phyloP scores from a whole-genome alignment of 768 basidiomycete genomes.

The Chalciporus sphaerocephalus region DNA sequence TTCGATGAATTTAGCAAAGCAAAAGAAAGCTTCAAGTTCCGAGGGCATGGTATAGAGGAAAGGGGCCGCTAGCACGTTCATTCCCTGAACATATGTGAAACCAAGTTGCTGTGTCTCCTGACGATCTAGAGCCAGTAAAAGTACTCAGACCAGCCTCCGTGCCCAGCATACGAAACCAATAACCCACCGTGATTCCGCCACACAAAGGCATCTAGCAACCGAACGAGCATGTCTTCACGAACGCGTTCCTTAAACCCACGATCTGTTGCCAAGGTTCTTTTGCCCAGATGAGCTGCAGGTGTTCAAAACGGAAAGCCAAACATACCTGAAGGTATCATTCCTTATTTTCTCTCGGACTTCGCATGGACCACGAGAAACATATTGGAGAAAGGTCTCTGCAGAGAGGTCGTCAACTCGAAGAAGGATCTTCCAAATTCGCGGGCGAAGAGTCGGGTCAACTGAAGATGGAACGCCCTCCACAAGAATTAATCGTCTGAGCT shows the following conservation, averaged over 20 bases:
- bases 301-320: constrained; percentile 1
- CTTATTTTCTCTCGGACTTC: constrained; percentile 88
- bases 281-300: constrained; percentile 1
- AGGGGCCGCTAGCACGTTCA: constrained; percentile 98
- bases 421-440: constrained; percentile 92
- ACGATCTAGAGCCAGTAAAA: constrained; percentile 45
- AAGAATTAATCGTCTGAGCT: constrained; percentile 80
- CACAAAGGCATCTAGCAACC: constrained; percentile 95
- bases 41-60: constrained; percentile 97
- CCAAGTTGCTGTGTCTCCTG: constrained; percentile 75
- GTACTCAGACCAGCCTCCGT: not conserved
- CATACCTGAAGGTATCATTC: constrained; percentile 94
- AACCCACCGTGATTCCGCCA: constrained; percentile 84
- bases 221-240: constrained; percentile 93
- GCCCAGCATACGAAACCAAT: not conserved
- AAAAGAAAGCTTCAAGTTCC: constrained; percentile 97
- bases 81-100: constrained; percentile 97
- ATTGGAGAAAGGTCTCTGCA: constrained; percentile 69
- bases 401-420: constrained; percentile 76
- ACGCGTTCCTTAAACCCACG: constrained; percentile 97
- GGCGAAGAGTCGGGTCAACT: constrained; percentile 73
- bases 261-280: constrained; percentile 90
- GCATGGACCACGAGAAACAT: constrained; percentile 81
- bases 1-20: constrained; percentile 95
- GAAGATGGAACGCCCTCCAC: constrained; percentile 86